Conservation (phyloP, 1,139 yeast species). For the Zygosaccharomyces sapae region DNA sequence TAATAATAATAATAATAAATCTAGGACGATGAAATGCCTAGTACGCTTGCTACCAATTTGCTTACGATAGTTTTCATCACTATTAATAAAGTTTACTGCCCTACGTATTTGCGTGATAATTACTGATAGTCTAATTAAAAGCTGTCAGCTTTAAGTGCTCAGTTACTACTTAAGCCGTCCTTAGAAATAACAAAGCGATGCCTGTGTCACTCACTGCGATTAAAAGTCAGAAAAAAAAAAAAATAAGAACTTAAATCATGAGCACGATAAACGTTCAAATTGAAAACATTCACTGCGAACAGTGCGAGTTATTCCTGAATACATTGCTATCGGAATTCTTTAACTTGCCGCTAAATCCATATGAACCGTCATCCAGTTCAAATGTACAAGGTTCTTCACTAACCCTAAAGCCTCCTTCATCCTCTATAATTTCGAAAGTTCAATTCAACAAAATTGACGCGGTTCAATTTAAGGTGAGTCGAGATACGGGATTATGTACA, state of each 20-base stretch:
- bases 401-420: slow-evolving; percentile 3
- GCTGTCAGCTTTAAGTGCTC: slow-evolving; percentile 1
- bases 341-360: slow-evolving; percentile 3
- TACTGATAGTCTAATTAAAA: neutral
- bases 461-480: neutral
- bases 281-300: slow-evolving; percentile 50
- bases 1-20: no score
- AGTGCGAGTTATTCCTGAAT: slow-evolving; percentile 44
- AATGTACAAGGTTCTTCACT: neutral
- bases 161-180: neutral
- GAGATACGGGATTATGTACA: slow-evolving; percentile 5
- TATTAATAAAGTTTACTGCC: no score
- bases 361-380: neutral
- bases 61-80: no score
- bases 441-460: slow-evolving; percentile 1
- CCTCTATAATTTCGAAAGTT: neutral
- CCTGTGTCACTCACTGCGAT: neutral
- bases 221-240: neutral
- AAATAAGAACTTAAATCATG: slow-evolving; percentile 22
- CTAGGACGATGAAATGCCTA: no score
- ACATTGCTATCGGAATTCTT: slow-evolving; percentile 27
- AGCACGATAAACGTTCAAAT: slow-evolving; percentile 37
- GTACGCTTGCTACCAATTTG: no score
- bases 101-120: no score
- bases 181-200: no score